phyloP scores from a whole-genome alignment of 2,329 filamentous ascomycete genomes.

The Rasamsonia emersonii region DNA sequence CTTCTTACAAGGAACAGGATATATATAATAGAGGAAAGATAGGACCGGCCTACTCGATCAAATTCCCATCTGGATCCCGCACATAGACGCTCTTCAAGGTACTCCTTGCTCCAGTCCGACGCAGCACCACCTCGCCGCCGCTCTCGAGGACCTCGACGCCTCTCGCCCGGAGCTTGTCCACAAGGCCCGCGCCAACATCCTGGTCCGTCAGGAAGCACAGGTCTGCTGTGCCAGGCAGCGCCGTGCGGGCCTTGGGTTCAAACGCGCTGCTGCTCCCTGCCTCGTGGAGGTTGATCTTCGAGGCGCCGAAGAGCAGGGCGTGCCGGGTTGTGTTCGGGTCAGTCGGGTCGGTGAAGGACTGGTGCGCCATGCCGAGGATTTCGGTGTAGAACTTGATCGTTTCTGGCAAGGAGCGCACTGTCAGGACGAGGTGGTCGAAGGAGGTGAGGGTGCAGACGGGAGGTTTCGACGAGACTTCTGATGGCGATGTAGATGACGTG shows the following conservation, averaged over 20 bases:
- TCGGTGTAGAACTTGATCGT: slow-evolving; percentile 49
- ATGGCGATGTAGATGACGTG: no score
- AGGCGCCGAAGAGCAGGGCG: slow-evolving; percentile 48
- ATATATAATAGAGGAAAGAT: slow-evolving; percentile 1
- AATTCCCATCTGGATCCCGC: slow-evolving; percentile 53
- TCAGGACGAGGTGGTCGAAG: slow-evolving; percentile 55
- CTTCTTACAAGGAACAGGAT: no score
- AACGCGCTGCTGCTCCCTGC: slow-evolving; percentile 51
- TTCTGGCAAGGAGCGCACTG: slow-evolving; percentile 42
- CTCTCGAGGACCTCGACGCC: slow-evolving; percentile 38
- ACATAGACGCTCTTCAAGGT: slow-evolving; percentile 51
- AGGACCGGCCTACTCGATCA: slow-evolving; percentile 56
- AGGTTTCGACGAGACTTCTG: slow-evolving; percentile 1
- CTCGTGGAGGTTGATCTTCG: slow-evolving; percentile 56
- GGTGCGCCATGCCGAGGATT: slow-evolving; percentile 49
- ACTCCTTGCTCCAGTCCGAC: slow-evolving; percentile 48
- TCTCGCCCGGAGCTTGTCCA: slow-evolving; percentile 29
- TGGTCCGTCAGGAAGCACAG: slow-evolving; percentile 51
- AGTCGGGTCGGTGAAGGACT: slow-evolving; percentile 40
- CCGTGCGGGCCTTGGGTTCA: slow-evolving; percentile 48
- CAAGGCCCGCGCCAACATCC: slow-evolving; percentile 40
- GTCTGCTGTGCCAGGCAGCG: slow-evolving; percentile 50
- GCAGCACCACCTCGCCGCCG: slow-evolving; percentile 46
- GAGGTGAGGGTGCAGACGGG: slow-evolving; percentile 20
- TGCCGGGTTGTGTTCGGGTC: slow-evolving; percentile 34